Base-by-base conservation (phyloP, 768 basidiomycete genomes). In the Amanita brunnescens region DNA sequence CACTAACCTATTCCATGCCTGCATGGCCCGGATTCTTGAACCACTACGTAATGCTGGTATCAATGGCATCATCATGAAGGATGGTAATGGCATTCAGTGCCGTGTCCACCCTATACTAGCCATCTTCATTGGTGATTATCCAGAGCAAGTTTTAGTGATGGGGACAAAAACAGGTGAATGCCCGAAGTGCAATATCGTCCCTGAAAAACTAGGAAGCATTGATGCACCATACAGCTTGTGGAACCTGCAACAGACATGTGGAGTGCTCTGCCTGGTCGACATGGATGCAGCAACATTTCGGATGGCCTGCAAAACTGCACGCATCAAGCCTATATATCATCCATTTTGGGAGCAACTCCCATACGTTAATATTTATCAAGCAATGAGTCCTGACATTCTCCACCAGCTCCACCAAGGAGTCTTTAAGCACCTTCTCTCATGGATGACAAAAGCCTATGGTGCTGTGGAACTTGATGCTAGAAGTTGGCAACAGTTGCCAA, bases 371-470 rank as follows among this genome's bases (percentile, higher is more conserved):
- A 76, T 54, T 69, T 49, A 48, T 32, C 56, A 37, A 0, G 60
- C 60, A 0, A 60, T 64, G 13, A 67, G 62, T 4, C 65, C 70
- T 0, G 65, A 71, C 44, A 53, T 68, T 14, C 59, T 71, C 0
- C 68, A 71, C 46, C 65, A 70, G 43, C 55, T 70, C 1, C 59
- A 62, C 29, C 64, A 70, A 56, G 70, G 77, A 0, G 53, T 75
- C 2, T 59, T 77, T 56, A 73, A 73, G 47, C 73, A 76, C 49
- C 46, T 74, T 0, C 57, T 73, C 2, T 48, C 48, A 0, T 69
- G 2, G 52, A 69, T 6, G 55, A 70, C 23, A 62, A 66, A 49
- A 64, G 68, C 48, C 32, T 67, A 20, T 26, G 20, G 59, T 2
- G 24, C 23, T 4, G 4, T 2, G 2, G 38, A 39, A n/a, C 9